A percentile compares a stretch with the other conserved stretches of the same genome.
Evolutionary conservation across 2,329 filamentous ascomycete species (phyloP).

Genomic region (Aspergillus melleus): DNA sequence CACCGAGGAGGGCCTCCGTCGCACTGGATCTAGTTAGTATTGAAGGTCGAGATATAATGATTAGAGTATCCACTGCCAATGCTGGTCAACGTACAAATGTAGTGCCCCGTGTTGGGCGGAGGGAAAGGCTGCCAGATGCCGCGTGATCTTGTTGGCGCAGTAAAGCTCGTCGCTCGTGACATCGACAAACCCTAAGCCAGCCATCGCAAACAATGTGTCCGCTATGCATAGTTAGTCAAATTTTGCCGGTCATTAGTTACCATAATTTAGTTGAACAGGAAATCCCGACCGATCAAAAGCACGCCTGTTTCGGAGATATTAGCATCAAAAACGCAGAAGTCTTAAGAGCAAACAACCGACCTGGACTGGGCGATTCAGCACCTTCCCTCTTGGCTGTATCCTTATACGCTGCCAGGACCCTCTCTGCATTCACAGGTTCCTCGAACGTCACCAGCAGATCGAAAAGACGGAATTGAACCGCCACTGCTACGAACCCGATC

Average conservation of each 20-base stretch:
- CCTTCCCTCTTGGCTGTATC: conserved; percentile 7
- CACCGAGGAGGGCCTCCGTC: conserved; percentile 36
- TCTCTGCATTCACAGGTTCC: conserved; percentile 26
- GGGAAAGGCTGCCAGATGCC: conserved; percentile 35
- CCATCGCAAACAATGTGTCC: conserved; percentile 39
- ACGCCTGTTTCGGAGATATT: conserved; percentile 3
- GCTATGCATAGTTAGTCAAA: conserved; percentile 21
- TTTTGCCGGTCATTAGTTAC: conserved; percentile 6
- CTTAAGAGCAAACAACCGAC: conserved; percentile 16
- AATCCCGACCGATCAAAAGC: conserved; percentile 21
- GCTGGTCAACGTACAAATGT: conserved; percentile 32
- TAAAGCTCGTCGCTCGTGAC: conserved; percentile 32
- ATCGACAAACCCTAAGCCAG: conserved; percentile 37
- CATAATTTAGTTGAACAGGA: background rate
- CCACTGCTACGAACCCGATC: conserved; percentile 37
- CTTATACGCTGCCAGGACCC: conserved; percentile 28
- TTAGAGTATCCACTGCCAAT: too few relatives aligned
- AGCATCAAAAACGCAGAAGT: background rate
- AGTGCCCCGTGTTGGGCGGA: conserved; percentile 38
- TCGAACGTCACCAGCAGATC: conserved; percentile 26
- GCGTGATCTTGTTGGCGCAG: conserved; percentile 34
- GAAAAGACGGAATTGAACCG: conserved; percentile 38
- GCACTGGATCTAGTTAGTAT: conserved; percentile 22
- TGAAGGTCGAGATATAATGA: too few relatives aligned
- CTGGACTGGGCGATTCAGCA: conserved; percentile 5